Evolutionary conservation across 768 basidiomycete species (phyloP), one percentile per base, ranked within the genome.

Genomic region (Phaeotremella fagi): DNA sequence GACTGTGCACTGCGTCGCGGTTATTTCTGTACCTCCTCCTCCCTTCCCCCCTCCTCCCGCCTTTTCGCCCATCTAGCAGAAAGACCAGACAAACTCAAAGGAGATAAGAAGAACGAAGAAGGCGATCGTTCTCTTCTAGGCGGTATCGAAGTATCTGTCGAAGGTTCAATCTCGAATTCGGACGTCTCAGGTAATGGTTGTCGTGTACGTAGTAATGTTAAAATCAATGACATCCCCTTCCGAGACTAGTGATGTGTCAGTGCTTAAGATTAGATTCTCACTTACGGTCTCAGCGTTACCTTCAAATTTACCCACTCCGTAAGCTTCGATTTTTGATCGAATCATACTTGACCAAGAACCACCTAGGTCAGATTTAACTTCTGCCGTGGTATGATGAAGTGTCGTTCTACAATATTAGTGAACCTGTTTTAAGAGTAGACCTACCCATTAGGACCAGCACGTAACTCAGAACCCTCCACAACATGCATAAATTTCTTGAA

Each of bases 401-500:
- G 68, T 70, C 16, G 51, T 50, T 2, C 63, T 68, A 31, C 12
- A 23, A 23, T 18, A 14, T 43, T 22, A 28, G 26, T 12, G 45
- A 33, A 18, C 7, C 9, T 49, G 43, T 41, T 45, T 16, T 12
- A 37, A 23, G 18, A 31, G 51, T n/a, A 45, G 27, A 75, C 82
- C 45, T 55, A 90, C 90, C 86, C 85, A 60, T 86, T 83, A 1
- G 78, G 74, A 27, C 81, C 79, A 60, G 87, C 86, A 31, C 79
- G 78, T 61, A 94, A 82, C 48, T 80, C 78, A 20, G 87, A 84
- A 4, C 82, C 82, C 75, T 98, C 92, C 59, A 89, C 83, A 28
- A 94, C 85, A 66, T 88, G 84, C 88, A 98, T 86, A 47, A 94
- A 82, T 77, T 91, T 94, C 68, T 89, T 85, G 75, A 92, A 88